Conservation (phyloP, 2,329 filamentous ascomycete genomes). For the Phialemonium atrogriseum region DNA sequence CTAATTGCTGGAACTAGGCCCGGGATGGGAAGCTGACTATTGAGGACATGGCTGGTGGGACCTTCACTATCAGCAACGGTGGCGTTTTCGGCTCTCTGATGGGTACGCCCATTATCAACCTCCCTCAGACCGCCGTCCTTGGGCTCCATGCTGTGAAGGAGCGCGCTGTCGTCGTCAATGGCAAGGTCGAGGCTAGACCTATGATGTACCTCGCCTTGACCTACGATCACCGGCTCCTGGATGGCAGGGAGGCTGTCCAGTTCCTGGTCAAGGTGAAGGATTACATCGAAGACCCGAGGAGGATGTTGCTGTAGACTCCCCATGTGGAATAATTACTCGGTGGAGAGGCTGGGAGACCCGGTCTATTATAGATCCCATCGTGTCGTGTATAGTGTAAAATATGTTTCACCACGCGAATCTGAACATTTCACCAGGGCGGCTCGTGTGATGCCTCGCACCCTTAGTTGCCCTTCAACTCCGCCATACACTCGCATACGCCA, state of each 20-base stretch:
- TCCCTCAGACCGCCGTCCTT: slow-evolving; percentile 85
- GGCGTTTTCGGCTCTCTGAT: slow-evolving; percentile 96
- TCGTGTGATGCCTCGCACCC: too few relatives aligned
- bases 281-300: slow-evolving; percentile 89
- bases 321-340: not conserved
- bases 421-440: too few relatives aligned
- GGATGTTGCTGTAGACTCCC: slow-evolving; percentile 63
- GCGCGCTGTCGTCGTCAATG: slow-evolving; percentile 78
- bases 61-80: slow-evolving; percentile 96
- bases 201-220: slow-evolving; percentile 99
- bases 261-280: slow-evolving; percentile 98
- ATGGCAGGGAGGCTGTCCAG: slow-evolving; percentile 90
- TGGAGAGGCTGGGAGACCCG: too few relatives aligned
- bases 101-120: slow-evolving; percentile 97
- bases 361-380: too few relatives aligned
- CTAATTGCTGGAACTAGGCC: slow-evolving; percentile 45
- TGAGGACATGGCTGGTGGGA: slow-evolving; percentile 97
- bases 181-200: slow-evolving; percentile 91
- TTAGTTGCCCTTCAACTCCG: too few relatives aligned
- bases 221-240: slow-evolving; percentile 92
- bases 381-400: too few relatives aligned
- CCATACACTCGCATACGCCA: too few relatives aligned
- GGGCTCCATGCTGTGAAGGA: slow-evolving; percentile 97
- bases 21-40: slow-evolving; percentile 95
- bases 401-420: too few relatives aligned